Base-by-base conservation (phyloP, 169 alveolate genomes). In the Cryptosporidium sp. region DNA sequence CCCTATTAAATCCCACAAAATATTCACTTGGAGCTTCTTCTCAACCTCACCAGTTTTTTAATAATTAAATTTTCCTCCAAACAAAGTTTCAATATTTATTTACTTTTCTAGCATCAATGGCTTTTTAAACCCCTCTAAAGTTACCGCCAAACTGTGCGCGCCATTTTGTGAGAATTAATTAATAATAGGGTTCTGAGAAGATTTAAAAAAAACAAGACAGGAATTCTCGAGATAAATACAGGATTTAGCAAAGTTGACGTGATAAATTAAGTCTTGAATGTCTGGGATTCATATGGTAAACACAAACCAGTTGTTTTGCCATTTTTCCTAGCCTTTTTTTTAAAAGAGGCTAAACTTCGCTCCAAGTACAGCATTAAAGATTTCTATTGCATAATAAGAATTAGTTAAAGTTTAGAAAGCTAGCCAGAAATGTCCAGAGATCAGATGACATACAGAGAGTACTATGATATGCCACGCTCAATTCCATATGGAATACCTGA, bases 371-470 rank as follows among this genome's bases (percentile, higher is more conserved):
- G 18, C 10, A 21, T 55, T 55, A n/a, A 21, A 55, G 67, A 9
- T 21, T 23, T 8, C 35, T 26, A 55, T n/a, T 23, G 35, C 29
- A 55, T 16, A 26, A 6, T 26, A 26, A 55, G 3, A 21, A n/a
- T 23, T 7, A 12, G 8, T 55, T 21, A n/a, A 3, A 2, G 10
- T 55, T n/a, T 7, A 50, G 0, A 43, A 26, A 50, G 6, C 26
- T 45, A 10, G 31, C 29, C 4, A 58, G 37, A 59, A 2, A 73
- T 73, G 86, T 73, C 86, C 3, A 73, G 70, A 55, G 86, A 73
- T 37, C 71, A 73, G 71, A 62, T 73, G 43, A 23, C 70, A n/a
- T 73, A 73, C 29, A 73, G 71, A 58, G 86, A 59, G 26, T 59
- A 73, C 52, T 59, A 73, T 29, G 45, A 52, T 52, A n/a, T 73